phyloP scores from a whole-genome alignment of 345 rosid genomes.

The Sapria himalayana region DNA sequence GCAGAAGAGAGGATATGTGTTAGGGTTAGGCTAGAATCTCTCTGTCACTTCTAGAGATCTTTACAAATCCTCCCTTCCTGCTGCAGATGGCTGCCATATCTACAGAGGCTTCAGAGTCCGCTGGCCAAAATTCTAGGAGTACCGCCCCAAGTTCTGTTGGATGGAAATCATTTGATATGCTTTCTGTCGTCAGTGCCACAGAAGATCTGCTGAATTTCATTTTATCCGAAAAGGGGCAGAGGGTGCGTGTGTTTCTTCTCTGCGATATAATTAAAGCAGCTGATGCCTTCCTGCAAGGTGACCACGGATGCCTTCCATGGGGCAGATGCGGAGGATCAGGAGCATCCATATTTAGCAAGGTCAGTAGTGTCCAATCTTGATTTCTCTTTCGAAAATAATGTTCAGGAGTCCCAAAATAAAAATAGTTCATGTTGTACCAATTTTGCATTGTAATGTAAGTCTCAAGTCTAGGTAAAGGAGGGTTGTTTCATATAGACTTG shows the following conservation, averaged over 20 bases:
- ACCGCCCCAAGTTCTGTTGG: constrained; percentile 16
- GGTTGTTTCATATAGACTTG: too few relatives aligned
- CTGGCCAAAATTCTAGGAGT: constrained; percentile 17
- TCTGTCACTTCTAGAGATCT: neutral
- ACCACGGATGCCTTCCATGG: constrained; percentile 15
- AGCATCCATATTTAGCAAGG: neutral
- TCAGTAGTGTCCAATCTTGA: neutral
- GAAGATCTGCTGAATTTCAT: constrained; percentile 77
- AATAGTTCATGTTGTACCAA: neutral
- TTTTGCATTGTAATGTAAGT: neutral
- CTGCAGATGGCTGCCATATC: constrained; percentile 81
- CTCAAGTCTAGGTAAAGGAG: constrained; percentile 15
- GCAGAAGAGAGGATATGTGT: too few relatives aligned
- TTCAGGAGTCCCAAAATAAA: too few relatives aligned
- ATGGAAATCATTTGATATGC: constrained; percentile 77
- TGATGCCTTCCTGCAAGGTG: constrained; percentile 37
- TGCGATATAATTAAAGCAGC: constrained; percentile 51
- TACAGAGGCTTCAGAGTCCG: constrained; percentile 41
- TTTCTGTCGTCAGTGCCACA: constrained; percentile 69
- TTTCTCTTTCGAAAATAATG: neutral
- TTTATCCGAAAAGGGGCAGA: constrained; percentile 55
- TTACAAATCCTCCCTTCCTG: neutral
- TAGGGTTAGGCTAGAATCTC: too few relatives aligned
- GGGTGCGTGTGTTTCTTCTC: constrained; percentile 62
- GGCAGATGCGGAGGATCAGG: constrained; percentile 10